Conservation (phyloP, 192 early-diverging fungal species). For the Podila horticola region DNA sequence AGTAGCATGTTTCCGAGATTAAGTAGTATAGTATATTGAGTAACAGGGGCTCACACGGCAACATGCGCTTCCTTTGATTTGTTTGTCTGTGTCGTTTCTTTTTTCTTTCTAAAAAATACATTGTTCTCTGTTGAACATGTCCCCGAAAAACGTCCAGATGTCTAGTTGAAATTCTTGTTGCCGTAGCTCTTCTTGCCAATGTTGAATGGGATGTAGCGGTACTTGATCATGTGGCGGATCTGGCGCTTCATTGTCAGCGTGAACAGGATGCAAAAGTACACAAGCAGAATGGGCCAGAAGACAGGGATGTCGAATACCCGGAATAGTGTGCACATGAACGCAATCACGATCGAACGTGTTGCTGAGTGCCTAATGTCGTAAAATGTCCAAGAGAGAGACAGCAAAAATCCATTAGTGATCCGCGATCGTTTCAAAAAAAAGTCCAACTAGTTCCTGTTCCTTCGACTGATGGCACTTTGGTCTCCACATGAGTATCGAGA, state of each 20-base stretch:
- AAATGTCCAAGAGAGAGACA: neutral
- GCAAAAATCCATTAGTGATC: too few species aligned
- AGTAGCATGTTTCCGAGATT: too few species aligned
- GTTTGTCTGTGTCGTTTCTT: neutral
- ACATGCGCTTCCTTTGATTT: too few species aligned
- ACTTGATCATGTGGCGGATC: constrained; percentile 98
- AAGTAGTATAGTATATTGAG: too few species aligned
- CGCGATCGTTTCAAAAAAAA: too few species aligned
- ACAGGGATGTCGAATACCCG: constrained; percentile 94
- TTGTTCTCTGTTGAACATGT: neutral
- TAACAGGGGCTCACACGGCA: too few species aligned
- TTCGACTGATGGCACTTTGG: too few species aligned
- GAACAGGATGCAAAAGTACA: constrained; percentile 96
- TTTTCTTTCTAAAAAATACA: neutral
- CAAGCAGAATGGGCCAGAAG: constrained; percentile 98
- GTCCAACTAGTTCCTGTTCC: too few species aligned
- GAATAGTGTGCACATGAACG: constrained; percentile 91
- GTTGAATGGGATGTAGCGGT: constrained; percentile 90
- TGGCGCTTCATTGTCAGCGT: constrained; percentile 96
- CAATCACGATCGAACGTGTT: constrained; percentile 84
- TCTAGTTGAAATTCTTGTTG: constrained; percentile 24
- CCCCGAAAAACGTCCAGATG: neutral
- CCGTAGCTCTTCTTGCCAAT: constrained; percentile 81
- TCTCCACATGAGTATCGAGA: too few species aligned
- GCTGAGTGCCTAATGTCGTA: constrained; percentile 73